Evolutionary conservation across 164 flowering plant species (phyloP), one percentile per base, ranked within the genome.

Genomic region (Dillenia turbinata): DNA sequence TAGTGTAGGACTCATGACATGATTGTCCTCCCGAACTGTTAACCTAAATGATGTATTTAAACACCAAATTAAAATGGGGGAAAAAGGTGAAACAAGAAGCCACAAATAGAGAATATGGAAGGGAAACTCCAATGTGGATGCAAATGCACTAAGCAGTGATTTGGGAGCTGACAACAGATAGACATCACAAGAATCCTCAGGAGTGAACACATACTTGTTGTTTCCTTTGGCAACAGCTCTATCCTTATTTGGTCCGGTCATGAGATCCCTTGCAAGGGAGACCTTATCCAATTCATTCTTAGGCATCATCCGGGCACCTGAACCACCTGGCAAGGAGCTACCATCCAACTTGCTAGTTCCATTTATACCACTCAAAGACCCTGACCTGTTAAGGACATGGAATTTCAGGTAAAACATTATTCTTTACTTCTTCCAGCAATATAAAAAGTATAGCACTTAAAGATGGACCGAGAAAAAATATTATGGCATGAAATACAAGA

Each of bases 321-420:
- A 59, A 71, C 66, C 59, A 62, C 68, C 69, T 49, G 83, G 61
- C 49, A 75, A 73, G 47, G 85, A 66, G 60, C 61, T 52, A 60
- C 69, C 73, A 71, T 88, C 90, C 55, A 71, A 73, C 74, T 80
- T 87, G 67, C 63, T 87, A 43, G 46, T 67, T 16, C 80, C 80
- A 72, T 55, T 62, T 52, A 71, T 49, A 57, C 76, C 75, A 72
- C 64, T 74, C 33, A 70, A 71, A 62, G 81, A 75, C 61, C 87
- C 90, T 43, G 83, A 74, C 64, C 93, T 90, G 84, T 40, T 64
- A 72, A 54, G 69, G 12, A 66, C 50, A 63, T 47, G 59, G 40
- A 52, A 65, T 15, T 52, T 61, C 19, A 26, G 52, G 22, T 47
- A 47, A 43, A 63, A 6, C 40, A 5, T 4, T 33, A 33, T 33